These are phyloP conservation scores for Sugiyamaella castrensis DNA, from an alignment of 1,139 yeast species.

Conservation along the genomic window DNA sequence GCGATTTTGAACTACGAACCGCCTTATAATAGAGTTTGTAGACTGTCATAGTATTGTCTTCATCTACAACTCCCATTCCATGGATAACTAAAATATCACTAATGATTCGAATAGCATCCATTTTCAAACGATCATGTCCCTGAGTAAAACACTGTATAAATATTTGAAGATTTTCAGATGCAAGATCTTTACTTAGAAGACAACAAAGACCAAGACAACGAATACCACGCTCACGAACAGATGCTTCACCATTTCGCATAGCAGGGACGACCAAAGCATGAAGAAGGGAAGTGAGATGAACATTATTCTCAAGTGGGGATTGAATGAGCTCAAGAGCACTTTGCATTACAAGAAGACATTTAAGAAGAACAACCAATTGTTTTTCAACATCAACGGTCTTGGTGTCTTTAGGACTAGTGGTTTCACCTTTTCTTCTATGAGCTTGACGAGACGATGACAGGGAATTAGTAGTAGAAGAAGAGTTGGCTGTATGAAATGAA, in stretches of 20 bases:
- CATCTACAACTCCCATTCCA: conserved; percentile 66
- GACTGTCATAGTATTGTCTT: conserved; percentile 55
- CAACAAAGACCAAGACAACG: conserved; percentile 79
- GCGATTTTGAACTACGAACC: conserved; percentile 50
- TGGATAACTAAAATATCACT: conserved; percentile 77
- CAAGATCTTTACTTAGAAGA: conserved; percentile 60
- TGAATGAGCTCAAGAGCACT: conserved; percentile 67
- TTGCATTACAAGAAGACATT: conserved; percentile 68
- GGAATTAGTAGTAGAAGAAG: background rate
- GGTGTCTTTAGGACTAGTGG: no score
- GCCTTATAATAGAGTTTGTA: conserved; percentile 69
- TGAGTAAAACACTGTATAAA: conserved; percentile 64
- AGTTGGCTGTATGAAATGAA: conserved; percentile 54
- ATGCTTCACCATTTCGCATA: conserved; percentile 57
- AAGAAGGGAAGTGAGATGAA: conserved; percentile 67
- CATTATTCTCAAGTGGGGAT: conserved; percentile 62
- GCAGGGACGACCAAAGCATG: conserved; percentile 84
- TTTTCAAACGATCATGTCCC: conserved; percentile 59
- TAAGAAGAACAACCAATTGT: conserved; percentile 43
- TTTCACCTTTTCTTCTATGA: background rate
- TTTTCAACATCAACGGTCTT: conserved; percentile 40
- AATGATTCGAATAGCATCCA: conserved; percentile 63
- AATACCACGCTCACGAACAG: conserved; percentile 65
- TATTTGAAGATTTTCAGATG: conserved; percentile 50
- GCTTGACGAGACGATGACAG: background rate